Conservation (phyloP, 495 filamentous ascomycete genomes). For the Penicillium bovifimosum region DNA sequence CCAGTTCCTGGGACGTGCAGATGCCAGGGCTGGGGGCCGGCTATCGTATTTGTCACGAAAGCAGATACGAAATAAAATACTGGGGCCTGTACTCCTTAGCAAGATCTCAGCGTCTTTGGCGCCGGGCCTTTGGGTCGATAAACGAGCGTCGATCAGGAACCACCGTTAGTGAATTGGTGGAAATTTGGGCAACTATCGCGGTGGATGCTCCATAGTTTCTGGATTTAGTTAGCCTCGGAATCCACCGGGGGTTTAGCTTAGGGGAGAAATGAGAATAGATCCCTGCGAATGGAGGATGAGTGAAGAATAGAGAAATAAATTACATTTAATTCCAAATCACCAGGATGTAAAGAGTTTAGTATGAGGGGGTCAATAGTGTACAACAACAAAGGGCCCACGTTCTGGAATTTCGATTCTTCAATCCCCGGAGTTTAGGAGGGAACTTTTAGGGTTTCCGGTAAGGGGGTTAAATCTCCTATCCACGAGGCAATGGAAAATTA, state of each 20-base stretch:
- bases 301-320: neutral
- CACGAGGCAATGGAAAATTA: too few relatives aligned
- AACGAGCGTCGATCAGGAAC: slow-evolving; percentile 14
- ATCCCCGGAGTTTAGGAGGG: too few relatives aligned
- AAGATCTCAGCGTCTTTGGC: slow-evolving; percentile 8
- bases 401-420: neutral
- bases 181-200: neutral
- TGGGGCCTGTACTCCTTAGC: neutral
- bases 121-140: slow-evolving; percentile 8
- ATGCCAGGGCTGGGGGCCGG: neutral
- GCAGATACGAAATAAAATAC: neutral
- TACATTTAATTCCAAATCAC: neutral
- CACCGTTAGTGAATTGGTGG: neutral
- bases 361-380: neutral
- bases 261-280: neutral
- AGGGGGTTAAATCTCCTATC: too few relatives aligned
- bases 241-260: neutral
- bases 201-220: slow-evolving; percentile 9
- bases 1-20: slow-evolving; percentile 4
- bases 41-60: slow-evolving; percentile 7
- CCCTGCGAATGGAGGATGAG: neutral
- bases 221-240: neutral
- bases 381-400: neutral
- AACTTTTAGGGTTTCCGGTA: slow-evolving; percentile 3
- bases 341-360: neutral